These are phyloP conservation scores for Vanderwaltozyma verrucispora DNA, from an alignment of 805 yeast species.

Conservation along the genomic window DNA sequence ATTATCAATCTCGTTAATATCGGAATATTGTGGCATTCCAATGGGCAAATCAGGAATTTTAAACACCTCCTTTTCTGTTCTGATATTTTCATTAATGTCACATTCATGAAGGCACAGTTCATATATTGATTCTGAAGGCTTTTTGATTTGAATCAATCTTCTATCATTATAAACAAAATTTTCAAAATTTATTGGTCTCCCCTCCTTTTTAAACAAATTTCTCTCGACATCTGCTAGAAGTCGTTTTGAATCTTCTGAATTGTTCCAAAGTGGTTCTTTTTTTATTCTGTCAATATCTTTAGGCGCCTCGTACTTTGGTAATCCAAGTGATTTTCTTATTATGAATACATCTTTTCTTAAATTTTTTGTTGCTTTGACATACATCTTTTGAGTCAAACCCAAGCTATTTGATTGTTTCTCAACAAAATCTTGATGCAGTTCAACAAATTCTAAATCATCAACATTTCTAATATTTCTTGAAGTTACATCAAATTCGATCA, in stretches of 20 bases:
- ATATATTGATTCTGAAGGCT: slow-evolving; percentile 25
- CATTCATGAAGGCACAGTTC: slow-evolving; percentile 19
- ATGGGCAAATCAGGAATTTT: no score
- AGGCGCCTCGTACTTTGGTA: slow-evolving; percentile 23
- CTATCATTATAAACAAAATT: slow-evolving; percentile 16
- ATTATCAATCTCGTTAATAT: no score
- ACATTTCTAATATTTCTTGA: slow-evolving; percentile 57
- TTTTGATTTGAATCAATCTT: slow-evolving; percentile 19
- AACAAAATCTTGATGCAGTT: slow-evolving; percentile 41
- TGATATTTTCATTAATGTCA: not conserved
- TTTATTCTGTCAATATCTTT: slow-evolving; percentile 20
- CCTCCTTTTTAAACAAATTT: slow-evolving; percentile 8
- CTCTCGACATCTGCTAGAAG: slow-evolving; percentile 26
- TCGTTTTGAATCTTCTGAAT: slow-evolving; percentile 27
- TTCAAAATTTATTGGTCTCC: slow-evolving; percentile 6
- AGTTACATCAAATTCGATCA: slow-evolving; percentile 61
- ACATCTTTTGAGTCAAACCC: slow-evolving; percentile 11
- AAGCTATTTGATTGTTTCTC: slow-evolving; percentile 23
- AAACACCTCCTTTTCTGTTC: no score
- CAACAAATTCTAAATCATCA: slow-evolving; percentile 31
- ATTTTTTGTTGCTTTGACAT: slow-evolving; percentile 39
- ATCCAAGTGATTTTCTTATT: slow-evolving; percentile 37
- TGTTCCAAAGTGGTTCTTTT: slow-evolving; percentile 28
- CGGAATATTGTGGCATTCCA: no score
- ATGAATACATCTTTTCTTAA: slow-evolving; percentile 48